phyloP scores from a whole-genome alignment of 2,329 filamentous ascomycete genomes.

The Calonectria hawksworthii region DNA sequence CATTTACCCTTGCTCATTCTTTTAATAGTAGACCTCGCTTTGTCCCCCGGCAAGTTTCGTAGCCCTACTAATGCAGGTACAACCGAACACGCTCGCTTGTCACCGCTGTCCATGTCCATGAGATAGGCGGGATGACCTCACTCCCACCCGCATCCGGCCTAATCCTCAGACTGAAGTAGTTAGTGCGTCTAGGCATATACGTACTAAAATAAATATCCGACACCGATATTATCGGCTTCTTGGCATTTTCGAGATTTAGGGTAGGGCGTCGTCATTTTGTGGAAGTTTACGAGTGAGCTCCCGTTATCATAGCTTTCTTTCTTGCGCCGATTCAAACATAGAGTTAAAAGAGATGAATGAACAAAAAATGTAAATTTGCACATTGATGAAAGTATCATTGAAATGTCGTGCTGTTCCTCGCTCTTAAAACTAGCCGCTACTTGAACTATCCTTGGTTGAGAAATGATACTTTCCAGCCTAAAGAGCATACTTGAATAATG shows the following conservation, averaged over 20 bases:
- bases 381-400: background rate
- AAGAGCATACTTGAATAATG: constrained; percentile 49
- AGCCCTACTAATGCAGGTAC: background rate
- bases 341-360: background rate
- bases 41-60: background rate
- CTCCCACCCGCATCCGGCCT: background rate
- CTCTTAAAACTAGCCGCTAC: background rate
- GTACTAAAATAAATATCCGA: background rate
- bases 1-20: background rate
- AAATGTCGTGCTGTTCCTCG: background rate
- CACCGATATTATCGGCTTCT: background rate
- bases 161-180: background rate
- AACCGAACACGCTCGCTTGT: background rate
- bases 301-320: background rate
- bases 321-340: background rate
- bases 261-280: background rate
- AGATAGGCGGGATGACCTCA: background rate
- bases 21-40: background rate
- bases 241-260: background rate
- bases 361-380: background rate
- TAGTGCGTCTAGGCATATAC: background rate
- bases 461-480: background rate
- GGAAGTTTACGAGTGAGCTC: background rate
- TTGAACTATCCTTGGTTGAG: fast-evolving
- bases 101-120: background rate